Base-by-base conservation (phyloP, 1,284 basidiomycete genomes). In the Testicularia cyperi region DNA sequence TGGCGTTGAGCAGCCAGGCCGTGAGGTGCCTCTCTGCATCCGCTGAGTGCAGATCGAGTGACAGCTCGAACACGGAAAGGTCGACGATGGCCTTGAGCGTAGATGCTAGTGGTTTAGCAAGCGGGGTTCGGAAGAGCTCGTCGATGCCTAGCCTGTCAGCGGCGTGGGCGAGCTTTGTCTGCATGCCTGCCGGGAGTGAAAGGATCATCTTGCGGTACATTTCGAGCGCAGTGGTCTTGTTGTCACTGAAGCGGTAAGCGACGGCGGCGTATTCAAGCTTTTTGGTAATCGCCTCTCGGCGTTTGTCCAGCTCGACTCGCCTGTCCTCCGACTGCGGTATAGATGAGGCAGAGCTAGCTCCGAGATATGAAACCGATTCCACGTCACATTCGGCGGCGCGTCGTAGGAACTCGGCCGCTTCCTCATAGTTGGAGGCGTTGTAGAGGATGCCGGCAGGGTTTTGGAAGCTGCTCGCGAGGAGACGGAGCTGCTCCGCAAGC, bases 361-460 rank as follows among this genome's bases (percentile, higher is more conserved):
- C n/a, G n/a, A n/a, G n/a, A n/a, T n/a, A n/a, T n/a, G n/a, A n/a
- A n/a, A 64, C 16, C 13, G 61, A 64, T 14, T 44, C 42, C 16
- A 29, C 26, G 7, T 58, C 55, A 23, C 63, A 21, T 25, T 65
- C 57, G 36, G 74, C 74, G 9, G 75, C 55, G 4, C 55, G 33
- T 19, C 44, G 23, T 5, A 68, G 56, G 26, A 78, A 72, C 0
- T 42, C 62, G 7, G 66, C 47, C 0, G 77, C 76, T 5, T 63
- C 67, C 6, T 49, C 67, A 5, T 60, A 55, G 15, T 60, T 63
- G 10, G 49, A 48, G 1, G 65, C 68, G 20, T 76, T 75, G 60
- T 77, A 80, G 6, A 78, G 61, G 25, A 66, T 67, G 14, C 72
- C 74, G 6, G 71, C 79, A 34, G 73, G 56, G 35, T 79, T 79